A percentile compares a stretch with the other conserved stretches of the same genome.
Evolutionary conservation across 176 grass and related monocot species (phyloP).

Genomic region (Bolboschoenus planiculmis): DNA sequence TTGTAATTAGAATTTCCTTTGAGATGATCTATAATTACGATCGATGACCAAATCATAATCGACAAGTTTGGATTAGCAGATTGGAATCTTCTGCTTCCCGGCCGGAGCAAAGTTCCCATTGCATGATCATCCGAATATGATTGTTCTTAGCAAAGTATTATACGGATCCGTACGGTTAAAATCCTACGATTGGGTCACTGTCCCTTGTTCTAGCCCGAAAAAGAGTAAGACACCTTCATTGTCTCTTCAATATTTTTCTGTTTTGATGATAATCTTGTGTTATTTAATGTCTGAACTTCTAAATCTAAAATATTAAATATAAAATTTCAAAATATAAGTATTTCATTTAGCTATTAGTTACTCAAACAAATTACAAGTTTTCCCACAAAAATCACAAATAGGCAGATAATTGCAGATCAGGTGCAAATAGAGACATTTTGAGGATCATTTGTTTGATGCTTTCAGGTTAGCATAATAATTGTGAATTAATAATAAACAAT

Average conservation of each 20-base stretch:
- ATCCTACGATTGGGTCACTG: slow-evolving; percentile 64
- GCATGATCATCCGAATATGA: slow-evolving; percentile 83
- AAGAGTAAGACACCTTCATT: slow-evolving; percentile 35
- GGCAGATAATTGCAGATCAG: not conserved
- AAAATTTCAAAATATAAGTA: not conserved
- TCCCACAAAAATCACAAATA: not conserved
- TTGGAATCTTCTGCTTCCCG: slow-evolving; percentile 84
- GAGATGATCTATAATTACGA: not conserved
- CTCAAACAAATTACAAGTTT: not conserved
- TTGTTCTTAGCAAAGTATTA: slow-evolving; percentile 70
- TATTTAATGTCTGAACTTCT: not conserved
- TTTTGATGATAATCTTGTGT: not conserved
- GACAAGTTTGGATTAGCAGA: slow-evolving; percentile 26
- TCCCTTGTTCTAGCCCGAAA: not conserved
- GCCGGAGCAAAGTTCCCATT: slow-evolving; percentile 66
- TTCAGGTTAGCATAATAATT: not conserved
- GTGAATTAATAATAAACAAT: not conserved
- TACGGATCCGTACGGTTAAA: slow-evolving; percentile 47
- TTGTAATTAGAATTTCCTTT: not conserved
- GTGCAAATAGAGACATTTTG: not conserved
- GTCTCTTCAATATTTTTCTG: not conserved
- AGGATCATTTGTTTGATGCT: not conserved
- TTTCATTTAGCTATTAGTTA: not conserved
- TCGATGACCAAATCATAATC: not conserved
- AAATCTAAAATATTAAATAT: not conserved